Evolutionary conservation across 2,329 filamentous ascomycete genomes (phyloP).

Genomic region (Aspergillus candidus): DNA sequence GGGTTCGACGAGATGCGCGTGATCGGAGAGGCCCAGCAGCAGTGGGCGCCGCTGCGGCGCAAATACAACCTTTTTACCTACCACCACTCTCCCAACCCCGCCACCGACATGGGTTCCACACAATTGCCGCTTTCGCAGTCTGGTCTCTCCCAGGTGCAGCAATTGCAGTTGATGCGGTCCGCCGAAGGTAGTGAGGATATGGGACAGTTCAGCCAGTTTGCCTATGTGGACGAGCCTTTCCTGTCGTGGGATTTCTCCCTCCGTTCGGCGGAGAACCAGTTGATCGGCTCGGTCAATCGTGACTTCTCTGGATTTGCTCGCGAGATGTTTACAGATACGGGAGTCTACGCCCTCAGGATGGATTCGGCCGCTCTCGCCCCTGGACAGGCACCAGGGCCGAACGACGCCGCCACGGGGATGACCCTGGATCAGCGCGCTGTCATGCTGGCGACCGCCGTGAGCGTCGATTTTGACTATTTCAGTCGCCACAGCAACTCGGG

Average conservation of each 20-base stretch:
- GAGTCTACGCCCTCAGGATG: constrained; percentile 60
- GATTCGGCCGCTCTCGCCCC: constrained; percentile 49
- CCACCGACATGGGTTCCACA: constrained; percentile 32
- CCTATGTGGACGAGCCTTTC: constrained; percentile 57
- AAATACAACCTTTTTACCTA: constrained; percentile 63
- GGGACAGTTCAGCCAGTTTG: constrained; percentile 54
- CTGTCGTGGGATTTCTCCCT: constrained; percentile 61
- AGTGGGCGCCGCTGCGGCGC: constrained; percentile 56
- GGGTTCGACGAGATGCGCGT: constrained; percentile 55
- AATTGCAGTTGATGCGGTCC: constrained; percentile 35
- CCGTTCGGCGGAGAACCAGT: constrained; percentile 42
- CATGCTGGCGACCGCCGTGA: constrained; percentile 61
- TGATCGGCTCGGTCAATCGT: constrained; percentile 58
- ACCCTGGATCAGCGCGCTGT: constrained; percentile 60
- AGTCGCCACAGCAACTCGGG: constrained; percentile 51
- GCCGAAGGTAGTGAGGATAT: constrained; percentile 19
- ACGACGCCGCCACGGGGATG: constrained; percentile 44
- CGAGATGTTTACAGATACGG: constrained; percentile 61
- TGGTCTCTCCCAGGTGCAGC: constrained; percentile 46
- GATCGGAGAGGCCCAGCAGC: constrained; percentile 58
- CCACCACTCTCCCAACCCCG: constrained; percentile 38
- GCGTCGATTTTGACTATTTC: constrained; percentile 63
- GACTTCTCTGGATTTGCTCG: constrained; percentile 58
- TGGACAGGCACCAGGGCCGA: constrained; percentile 23
- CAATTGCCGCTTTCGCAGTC: constrained; percentile 40